Percentiles rank a stretch among this genome's conserved stretches.
Conservation (phyloP, 768 basidiomycete genomes). For the Termitomyces sp. region DNA sequence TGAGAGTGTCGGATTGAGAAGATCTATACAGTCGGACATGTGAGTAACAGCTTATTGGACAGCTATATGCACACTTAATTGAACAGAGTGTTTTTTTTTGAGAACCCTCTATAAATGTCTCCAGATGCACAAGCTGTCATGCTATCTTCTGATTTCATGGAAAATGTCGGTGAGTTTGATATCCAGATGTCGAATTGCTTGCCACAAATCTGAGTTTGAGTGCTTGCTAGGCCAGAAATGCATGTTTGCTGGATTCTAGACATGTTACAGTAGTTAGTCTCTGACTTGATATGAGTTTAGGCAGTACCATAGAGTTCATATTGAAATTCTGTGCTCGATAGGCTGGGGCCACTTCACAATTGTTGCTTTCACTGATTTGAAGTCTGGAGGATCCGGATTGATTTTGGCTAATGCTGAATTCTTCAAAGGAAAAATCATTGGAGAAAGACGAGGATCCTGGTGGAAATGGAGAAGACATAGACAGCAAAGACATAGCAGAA, state of each 20-base stretch:
- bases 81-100: background rate
- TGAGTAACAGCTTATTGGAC: background rate
- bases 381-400: background rate
- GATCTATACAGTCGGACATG: background rate
- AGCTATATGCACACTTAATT: background rate
- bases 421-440: background rate
- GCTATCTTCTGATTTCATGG: background rate
- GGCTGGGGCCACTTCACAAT: background rate
- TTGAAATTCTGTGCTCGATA: background rate
- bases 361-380: background rate
- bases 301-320: background rate
- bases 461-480: too few relatives aligned
- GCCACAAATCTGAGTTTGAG: too few relatives aligned
- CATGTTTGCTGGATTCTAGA: background rate
- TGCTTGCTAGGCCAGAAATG: background rate
- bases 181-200: too few relatives aligned
- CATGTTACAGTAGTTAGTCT: background rate
- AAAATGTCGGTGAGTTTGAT: too few relatives aligned
- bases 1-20: background rate
- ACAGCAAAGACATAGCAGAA: too few relatives aligned
- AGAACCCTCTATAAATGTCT: background rate
- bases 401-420: background rate
- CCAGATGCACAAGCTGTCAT: background rate
- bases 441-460: too few relatives aligned
- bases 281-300: background rate